phyloP scores from a whole-genome alignment of 2,329 filamentous ascomycete species.

The Fusarium drepaniforme region DNA sequence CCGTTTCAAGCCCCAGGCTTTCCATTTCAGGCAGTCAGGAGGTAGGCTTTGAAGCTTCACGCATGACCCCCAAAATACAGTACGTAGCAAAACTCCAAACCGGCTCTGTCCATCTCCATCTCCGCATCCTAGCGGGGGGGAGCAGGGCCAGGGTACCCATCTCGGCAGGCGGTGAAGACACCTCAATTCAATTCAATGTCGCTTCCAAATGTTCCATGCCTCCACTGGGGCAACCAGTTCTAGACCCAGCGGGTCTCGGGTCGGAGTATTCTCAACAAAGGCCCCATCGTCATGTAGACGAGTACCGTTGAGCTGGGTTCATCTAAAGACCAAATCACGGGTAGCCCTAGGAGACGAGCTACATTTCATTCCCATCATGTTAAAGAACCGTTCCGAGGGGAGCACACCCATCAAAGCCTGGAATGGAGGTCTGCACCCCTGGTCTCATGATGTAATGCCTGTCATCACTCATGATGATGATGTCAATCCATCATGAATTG shows the following conservation, averaged over 20 bases:
- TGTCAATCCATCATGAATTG: conserved; percentile 26
- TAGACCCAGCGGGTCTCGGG: conserved; percentile 11
- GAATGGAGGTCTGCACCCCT: not conserved
- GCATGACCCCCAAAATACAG: conserved; percentile 7
- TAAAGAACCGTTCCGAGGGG: not conserved
- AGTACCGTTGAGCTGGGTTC: not conserved
- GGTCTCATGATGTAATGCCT: conserved; percentile 36
- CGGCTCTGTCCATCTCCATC: not conserved
- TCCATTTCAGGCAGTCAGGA: not conserved
- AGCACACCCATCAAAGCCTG: conserved; percentile 1
- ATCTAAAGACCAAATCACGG: conserved; percentile 9
- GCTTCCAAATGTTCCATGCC: not conserved
- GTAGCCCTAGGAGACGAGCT: conserved; percentile 11
- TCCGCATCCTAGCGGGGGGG: not conserved
- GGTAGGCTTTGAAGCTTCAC: conserved; percentile 1
- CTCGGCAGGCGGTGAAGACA: conserved; percentile 5
- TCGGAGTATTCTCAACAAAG: conserved; percentile 9
- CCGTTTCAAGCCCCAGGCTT: not conserved
- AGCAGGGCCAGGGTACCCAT: not conserved
- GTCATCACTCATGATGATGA: conserved; percentile 27
- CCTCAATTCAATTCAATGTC: not conserved
- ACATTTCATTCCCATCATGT: not conserved
- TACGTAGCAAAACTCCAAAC: not conserved
- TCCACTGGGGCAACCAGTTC: not conserved
- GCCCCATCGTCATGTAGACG: conserved; percentile 10